Evolutionary conservation across 306 rosid species (phyloP).

Genomic region (Begonia fuchsioides): DNA sequence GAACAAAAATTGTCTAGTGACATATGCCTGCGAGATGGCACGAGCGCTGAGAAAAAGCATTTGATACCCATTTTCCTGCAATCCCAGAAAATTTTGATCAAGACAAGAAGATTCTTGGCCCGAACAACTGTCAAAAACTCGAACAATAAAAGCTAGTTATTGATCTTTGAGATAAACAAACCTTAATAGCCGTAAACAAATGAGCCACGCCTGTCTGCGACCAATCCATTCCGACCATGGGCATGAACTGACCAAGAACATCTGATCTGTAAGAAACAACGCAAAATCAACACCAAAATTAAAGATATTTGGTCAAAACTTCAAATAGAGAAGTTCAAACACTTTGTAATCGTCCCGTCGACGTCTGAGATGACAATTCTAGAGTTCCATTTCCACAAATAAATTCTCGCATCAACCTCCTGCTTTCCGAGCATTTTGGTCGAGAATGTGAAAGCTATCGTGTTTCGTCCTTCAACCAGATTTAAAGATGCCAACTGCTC

Average conservation of each 20-base stretch:
- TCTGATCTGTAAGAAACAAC: constrained; percentile 45
- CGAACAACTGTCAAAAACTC: too few relatives aligned
- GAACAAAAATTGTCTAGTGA: constrained; percentile 70
- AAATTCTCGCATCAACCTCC: constrained; percentile 81
- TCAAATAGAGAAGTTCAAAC: background rate
- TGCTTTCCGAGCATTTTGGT: constrained; percentile 64
- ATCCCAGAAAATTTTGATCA: background rate
- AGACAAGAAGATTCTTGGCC: too few relatives aligned
- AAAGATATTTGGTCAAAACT: too few relatives aligned
- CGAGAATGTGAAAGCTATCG: constrained; percentile 68
- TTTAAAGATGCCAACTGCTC: constrained; percentile 78
- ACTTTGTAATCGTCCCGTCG: constrained; percentile 98
- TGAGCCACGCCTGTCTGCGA: constrained; percentile 94
- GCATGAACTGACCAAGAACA: constrained; percentile 99
- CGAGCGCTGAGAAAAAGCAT: constrained; percentile 96
- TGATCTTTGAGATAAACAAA: constrained; percentile 1
- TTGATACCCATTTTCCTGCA: constrained; percentile 93
- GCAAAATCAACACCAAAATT: too few relatives aligned
- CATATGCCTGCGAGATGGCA: constrained; percentile 82
- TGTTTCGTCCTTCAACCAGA: constrained; percentile 75
- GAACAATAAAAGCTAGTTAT: too few relatives aligned
- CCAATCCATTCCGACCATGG: constrained; percentile 97
- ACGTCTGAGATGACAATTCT: constrained; percentile 92
- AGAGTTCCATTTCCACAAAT: constrained; percentile 83
- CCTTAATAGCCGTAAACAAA: constrained; percentile 96